Evolutionary conservation across 192 early-diverging fungal genomes (phyloP), one percentile per base, ranked within the genome.

Genomic region (Backusella sp.): DNA sequence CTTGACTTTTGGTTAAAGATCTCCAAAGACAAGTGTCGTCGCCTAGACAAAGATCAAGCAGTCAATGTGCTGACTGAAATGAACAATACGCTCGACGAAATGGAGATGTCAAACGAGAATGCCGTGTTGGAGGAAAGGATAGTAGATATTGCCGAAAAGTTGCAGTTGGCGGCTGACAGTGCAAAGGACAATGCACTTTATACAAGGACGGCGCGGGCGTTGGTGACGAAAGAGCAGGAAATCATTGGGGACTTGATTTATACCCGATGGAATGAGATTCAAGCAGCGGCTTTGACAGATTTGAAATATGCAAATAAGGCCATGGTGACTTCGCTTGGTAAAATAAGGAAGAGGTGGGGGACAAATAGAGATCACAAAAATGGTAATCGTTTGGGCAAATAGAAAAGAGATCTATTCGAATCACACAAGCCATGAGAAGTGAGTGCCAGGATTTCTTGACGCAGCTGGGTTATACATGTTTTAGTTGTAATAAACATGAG

Each of bases 391-490:
- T 39, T n/a, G n/a, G 37, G 37, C 11, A 39, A 39, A 53, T 89
- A 72, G 82, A 80, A 17, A 87, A 89, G 9, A 88, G 91, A 26
- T 74, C 82, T 21, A 74, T 87, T 52, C 72, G 78, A 1, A 77
- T 94, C n/a, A 89, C 88, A 8, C 49, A 78, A 0, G 59, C 79
- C 6, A 78, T 90, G 71, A 71, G 84, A 6, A 49, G 73, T 2
- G 83, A 90, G 8, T 90, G 88, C 62, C 76, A 77, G 59, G 32
- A 73, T 23, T 84, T 92, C 21, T 59, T 92, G 12, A 19, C 12
- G 1, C 74, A 86, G 8, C 69, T 90, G 73, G 91, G 91, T 0
- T 84, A 84, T 69, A 83, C 85, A 1, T 82, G 86, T 36, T 73
- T 89, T 14, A 82, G 71, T 6, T 87, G 80, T 3, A 37, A 85